Evolutionary conservation across 257 asterid species (phyloP).

Genomic region (Solanum ossicruentum): DNA sequence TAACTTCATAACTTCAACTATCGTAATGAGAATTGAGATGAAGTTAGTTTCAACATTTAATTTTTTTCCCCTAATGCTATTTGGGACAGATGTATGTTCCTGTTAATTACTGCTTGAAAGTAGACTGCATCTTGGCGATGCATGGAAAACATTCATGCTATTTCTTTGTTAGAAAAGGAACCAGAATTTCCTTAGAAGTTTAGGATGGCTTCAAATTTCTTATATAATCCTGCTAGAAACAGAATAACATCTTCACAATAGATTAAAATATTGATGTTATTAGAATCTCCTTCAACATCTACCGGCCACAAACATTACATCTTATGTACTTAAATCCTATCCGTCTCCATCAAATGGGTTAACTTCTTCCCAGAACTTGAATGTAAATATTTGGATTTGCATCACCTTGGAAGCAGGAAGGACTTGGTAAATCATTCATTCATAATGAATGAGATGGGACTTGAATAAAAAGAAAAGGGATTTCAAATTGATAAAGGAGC

Average conservation of each 20-base stretch:
- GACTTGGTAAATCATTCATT: background rate
- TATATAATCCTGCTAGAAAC: background rate
- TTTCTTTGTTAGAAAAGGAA: background rate
- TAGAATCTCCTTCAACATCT: background rate
- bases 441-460: background rate
- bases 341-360: background rate
- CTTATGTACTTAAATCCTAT: background rate
- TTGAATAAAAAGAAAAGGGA: background rate
- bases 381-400: background rate
- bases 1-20: background rate
- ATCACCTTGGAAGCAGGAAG: background rate
- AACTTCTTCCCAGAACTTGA: background rate
- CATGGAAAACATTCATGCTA: background rate
- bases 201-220: background rate
- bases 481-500: background rate
- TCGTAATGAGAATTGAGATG: background rate
- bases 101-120: background rate
- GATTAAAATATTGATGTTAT: background rate
- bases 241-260: background rate
- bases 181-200: background rate
- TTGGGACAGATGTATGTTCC: background rate
- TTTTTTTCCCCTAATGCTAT: background rate
- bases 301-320: background rate
- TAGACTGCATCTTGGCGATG: background rate
- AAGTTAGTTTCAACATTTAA: background rate